phyloP scores from a whole-genome alignment of 2,329 filamentous ascomycete species.

The Zymoseptoria tritici region DNA sequence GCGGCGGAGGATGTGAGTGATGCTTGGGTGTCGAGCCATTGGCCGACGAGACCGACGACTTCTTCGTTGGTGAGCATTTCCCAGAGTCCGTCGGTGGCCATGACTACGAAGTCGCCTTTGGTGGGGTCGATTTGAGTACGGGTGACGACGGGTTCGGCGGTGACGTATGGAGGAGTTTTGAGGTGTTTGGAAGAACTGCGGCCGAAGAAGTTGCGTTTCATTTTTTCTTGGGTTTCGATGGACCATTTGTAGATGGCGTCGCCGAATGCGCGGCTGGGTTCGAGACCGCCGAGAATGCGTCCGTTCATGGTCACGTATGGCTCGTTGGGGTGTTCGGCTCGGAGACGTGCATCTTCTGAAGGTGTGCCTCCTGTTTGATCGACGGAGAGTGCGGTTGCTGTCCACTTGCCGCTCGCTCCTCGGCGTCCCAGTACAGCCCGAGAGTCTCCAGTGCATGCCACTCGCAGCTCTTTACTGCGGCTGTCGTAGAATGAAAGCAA shows the following conservation, averaged over 20 bases:
- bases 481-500: constrained; percentile 95
- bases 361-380: constrained; percentile 91
- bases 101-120: constrained; percentile 88
- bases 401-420: constrained; percentile 77
- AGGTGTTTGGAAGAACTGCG: constrained; percentile 68
- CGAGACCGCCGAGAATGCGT: constrained; percentile 81
- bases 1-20: constrained; percentile 6
- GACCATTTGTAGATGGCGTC: constrained; percentile 98
- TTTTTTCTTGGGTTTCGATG: constrained; percentile 69
- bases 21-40: constrained; percentile 83
- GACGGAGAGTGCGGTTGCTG: constrained; percentile 76
- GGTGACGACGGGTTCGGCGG: constrained; percentile 88
- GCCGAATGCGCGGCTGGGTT: constrained; percentile 90
- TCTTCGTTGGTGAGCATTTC: constrained; percentile 99
- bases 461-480: constrained; percentile 74
- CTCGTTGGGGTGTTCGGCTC: constrained; percentile 81
- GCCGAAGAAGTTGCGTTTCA: constrained; percentile 83
- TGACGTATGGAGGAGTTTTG: constrained; percentile 92
- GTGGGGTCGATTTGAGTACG: constrained; percentile 85
- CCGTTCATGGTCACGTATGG: constrained; percentile 81
- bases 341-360: constrained; percentile 74
- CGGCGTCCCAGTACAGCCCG: constrained; percentile 83
- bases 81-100: constrained; percentile 96
- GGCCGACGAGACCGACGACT: constrained; percentile 89
- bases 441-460: constrained; percentile 95